These are phyloP conservation scores for Flueggea neowawraea DNA, from an alignment of 441 rosid genomes.

Conservation along the genomic window DNA sequence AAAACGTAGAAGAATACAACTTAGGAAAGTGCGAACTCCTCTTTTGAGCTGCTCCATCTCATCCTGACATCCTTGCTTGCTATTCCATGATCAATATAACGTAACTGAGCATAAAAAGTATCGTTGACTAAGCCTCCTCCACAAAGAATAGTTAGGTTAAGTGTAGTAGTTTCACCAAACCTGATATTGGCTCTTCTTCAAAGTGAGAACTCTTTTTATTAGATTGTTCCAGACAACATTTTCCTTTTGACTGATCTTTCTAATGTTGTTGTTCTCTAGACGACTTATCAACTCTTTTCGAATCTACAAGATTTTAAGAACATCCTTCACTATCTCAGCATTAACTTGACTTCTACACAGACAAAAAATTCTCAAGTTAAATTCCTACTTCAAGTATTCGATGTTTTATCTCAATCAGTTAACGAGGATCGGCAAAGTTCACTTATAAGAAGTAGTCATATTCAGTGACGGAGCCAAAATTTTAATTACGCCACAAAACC, in stretches of 20 bases:
- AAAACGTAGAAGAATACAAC: constrained; percentile 35
- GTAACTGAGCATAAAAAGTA: constrained; percentile 41
- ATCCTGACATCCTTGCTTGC: constrained; percentile 55
- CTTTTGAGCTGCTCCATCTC: constrained; percentile 58
- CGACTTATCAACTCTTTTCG: neutral
- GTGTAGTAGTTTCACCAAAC: constrained; percentile 19
- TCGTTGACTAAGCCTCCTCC: constrained; percentile 15
- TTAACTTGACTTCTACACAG: too few species aligned
- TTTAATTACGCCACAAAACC: too few species aligned
- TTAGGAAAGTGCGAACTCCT: constrained; percentile 38
- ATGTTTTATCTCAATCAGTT: too few species aligned
- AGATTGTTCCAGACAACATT: constrained; percentile 62
- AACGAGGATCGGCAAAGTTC: too few species aligned
- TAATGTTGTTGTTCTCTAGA: constrained; percentile 45
- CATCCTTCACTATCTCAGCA: too few species aligned
- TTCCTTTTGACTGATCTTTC: constrained; percentile 54
- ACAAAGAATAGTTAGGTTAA: constrained; percentile 5
- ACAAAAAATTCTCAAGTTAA: too few species aligned
- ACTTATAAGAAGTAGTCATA: too few species aligned
- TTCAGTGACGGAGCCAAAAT: too few species aligned
- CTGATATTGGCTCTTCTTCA: constrained; percentile 66
- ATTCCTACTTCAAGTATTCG: too few species aligned
- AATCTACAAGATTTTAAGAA: too few species aligned
- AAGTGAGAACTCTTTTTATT: constrained; percentile 66
- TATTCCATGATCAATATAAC: constrained; percentile 72